A percentile compares a stretch with the other conserved stretches of the same genome.
These are phyloP conservation scores for Phytophthora constricta DNA, from an alignment of 352 stramenopile species.

Conservation along the genomic window DNA sequence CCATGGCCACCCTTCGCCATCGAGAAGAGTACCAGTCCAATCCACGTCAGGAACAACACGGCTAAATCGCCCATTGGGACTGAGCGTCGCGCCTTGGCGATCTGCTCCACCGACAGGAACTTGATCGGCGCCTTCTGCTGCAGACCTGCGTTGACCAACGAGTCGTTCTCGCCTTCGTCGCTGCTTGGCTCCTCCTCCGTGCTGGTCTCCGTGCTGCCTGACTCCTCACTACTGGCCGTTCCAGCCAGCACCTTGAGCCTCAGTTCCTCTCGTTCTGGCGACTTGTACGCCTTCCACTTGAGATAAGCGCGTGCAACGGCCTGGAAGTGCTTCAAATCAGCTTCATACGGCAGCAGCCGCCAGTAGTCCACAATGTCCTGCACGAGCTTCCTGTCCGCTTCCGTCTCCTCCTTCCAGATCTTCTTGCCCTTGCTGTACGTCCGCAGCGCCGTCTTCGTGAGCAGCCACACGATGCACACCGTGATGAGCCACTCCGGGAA, in stretches of 20 bases:
- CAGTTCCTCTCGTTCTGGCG: slow-evolving; percentile 28
- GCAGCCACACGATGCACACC: slow-evolving; percentile 75
- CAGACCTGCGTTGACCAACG: slow-evolving; percentile 53
- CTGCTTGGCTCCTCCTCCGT: slow-evolving; percentile 49
- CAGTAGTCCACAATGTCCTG: slow-evolving; percentile 69
- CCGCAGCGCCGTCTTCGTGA: slow-evolving; percentile 71
- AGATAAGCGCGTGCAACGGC: slow-evolving; percentile 68
- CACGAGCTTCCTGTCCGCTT: slow-evolving; percentile 54
- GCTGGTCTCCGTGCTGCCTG: slow-evolving; percentile 38
- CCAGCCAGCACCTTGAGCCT: slow-evolving; percentile 48
- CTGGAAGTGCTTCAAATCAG: slow-evolving; percentile 78
- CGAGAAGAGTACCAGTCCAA: slow-evolving; percentile 79
- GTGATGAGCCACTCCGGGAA: slow-evolving; percentile 89
- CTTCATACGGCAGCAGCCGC: slow-evolving; percentile 65
- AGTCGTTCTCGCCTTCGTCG: slow-evolving; percentile 63
- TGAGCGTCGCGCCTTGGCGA: slow-evolving; percentile 54
- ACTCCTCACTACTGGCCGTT: slow-evolving; percentile 36
- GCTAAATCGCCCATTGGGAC: slow-evolving; percentile 68
- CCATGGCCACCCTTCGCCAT: slow-evolving; percentile 83
- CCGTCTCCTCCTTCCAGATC: slow-evolving; percentile 72
- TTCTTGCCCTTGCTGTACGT: slow-evolving; percentile 73
- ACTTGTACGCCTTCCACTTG: slow-evolving; percentile 80
- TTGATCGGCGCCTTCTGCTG: slow-evolving; percentile 44
- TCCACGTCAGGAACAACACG: slow-evolving; percentile 81
- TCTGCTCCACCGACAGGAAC: slow-evolving; percentile 53